Conservation (phyloP, 106 monocot species). For the Triglochin maritima region DNA sequence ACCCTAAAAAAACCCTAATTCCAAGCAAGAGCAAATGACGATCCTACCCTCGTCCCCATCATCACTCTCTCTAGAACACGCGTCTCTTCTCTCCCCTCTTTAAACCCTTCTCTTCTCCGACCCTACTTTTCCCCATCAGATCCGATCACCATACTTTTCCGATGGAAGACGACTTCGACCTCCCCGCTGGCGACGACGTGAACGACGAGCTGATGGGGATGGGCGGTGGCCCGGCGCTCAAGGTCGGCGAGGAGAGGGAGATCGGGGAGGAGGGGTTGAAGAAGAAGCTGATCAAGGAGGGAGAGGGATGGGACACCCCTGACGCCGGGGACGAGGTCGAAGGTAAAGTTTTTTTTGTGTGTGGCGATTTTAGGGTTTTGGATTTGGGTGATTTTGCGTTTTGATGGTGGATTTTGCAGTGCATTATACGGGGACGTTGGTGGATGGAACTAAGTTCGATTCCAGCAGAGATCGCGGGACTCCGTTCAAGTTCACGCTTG, state of each 20-base stretch:
- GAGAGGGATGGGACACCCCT: slow-evolving; percentile 76
- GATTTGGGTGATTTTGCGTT: background rate
- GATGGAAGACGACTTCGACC: slow-evolving; percentile 68
- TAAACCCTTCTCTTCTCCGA: too few species aligned
- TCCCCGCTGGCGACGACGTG: slow-evolving; percentile 37
- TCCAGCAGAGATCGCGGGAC: slow-evolving; percentile 76
- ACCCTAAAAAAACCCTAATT: too few species aligned
- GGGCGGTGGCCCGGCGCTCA: slow-evolving; percentile 22
- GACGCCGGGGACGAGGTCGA: slow-evolving; percentile 83
- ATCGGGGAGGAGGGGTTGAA: slow-evolving; percentile 74
- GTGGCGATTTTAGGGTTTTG: background rate
- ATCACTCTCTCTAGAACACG: too few species aligned
- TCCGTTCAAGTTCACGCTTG: slow-evolving; percentile 79
- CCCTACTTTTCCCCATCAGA: too few species aligned
- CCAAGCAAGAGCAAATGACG: too few species aligned
- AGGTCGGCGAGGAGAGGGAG: slow-evolving; percentile 94
- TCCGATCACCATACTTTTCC: background rate
- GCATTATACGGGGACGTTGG: slow-evolving; percentile 82
- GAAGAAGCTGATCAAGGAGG: slow-evolving; percentile 89
- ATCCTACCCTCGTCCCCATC: too few species aligned
- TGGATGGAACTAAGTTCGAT: slow-evolving; percentile 89
- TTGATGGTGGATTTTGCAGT: slow-evolving; percentile 32
- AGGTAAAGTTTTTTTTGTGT: slow-evolving; percentile 41
- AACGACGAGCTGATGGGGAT: slow-evolving; percentile 28
- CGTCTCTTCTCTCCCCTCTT: too few species aligned